These are phyloP conservation scores for Catunica adiposa DNA, from an alignment of 2,329 filamentous ascomycete species.

Conservation along the genomic window DNA sequence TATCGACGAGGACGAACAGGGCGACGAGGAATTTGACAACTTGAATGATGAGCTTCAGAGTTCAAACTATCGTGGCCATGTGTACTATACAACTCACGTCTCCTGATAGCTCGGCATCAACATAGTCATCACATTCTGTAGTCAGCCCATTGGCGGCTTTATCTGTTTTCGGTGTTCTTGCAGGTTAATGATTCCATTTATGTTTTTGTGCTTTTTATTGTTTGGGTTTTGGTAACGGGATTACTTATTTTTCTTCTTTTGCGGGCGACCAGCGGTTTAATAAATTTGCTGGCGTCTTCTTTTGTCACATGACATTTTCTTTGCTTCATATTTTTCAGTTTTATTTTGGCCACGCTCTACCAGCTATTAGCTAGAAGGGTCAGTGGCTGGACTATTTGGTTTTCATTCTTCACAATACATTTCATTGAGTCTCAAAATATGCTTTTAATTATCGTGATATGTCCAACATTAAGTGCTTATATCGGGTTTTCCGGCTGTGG, in stretches of 20 bases:
- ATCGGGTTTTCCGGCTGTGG: no score
- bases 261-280: neutral
- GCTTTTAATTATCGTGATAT: no score
- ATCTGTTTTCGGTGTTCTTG: neutral
- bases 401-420: neutral
- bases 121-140: neutral
- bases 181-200: neutral
- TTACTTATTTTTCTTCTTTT: neutral
- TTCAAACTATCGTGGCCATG: no score
- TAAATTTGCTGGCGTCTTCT: no score
- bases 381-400: neutral
- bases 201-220: neutral
- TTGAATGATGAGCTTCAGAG: no score
- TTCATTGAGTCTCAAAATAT: neutral
- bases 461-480: no score
- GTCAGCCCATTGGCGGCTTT: neutral
- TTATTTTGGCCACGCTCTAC: neutral
- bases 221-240: neutral
- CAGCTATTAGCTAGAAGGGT: no score
- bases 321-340: neutral
- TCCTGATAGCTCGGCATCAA: no score
- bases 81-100: no score
- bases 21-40: no score
- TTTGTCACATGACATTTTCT: neutral
- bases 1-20: no score